These are phyloP conservation scores for Backusella tarrabulga DNA, from an alignment of 192 early-diverging fungal genomes.

Conservation along the genomic window DNA sequence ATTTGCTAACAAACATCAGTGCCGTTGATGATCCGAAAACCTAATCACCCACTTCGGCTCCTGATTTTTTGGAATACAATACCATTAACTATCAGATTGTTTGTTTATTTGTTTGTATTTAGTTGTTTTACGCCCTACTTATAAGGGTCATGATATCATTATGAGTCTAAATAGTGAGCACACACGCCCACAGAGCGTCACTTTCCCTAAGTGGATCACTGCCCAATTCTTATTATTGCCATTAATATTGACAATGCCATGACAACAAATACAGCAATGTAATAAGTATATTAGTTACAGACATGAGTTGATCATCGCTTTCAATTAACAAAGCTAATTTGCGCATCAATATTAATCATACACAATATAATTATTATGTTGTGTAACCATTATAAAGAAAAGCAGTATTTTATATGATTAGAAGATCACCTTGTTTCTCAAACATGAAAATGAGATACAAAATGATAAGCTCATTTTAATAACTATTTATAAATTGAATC, in stretches of 20 bases:
- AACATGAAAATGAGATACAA: background rate
- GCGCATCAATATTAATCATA: no score
- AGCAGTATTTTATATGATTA: no score
- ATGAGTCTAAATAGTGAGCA: background rate
- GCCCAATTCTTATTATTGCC: background rate
- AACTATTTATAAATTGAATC: background rate
- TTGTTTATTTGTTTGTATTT: background rate
- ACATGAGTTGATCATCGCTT: no score
- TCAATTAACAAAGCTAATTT: no score
- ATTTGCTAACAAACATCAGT: constrained; percentile 27
- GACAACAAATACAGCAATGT: background rate
- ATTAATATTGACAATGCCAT: background rate
- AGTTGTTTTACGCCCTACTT: background rate
- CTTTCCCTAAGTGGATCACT: background rate
- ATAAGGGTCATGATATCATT: background rate
- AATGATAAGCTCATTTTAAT: background rate
- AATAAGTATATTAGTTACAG: no score
- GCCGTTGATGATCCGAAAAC: constrained; percentile 33
- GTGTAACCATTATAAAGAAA: no score
- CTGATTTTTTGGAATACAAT: background rate
- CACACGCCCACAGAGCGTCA: background rate
- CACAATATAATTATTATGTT: no score
- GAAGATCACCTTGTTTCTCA: no score
- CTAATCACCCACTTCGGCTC: constrained; percentile 17
- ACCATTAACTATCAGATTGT: background rate